These are phyloP conservation scores for Cetradonia linearis DNA, from an alignment of 495 filamentous ascomycete genomes.

Conservation along the genomic window DNA sequence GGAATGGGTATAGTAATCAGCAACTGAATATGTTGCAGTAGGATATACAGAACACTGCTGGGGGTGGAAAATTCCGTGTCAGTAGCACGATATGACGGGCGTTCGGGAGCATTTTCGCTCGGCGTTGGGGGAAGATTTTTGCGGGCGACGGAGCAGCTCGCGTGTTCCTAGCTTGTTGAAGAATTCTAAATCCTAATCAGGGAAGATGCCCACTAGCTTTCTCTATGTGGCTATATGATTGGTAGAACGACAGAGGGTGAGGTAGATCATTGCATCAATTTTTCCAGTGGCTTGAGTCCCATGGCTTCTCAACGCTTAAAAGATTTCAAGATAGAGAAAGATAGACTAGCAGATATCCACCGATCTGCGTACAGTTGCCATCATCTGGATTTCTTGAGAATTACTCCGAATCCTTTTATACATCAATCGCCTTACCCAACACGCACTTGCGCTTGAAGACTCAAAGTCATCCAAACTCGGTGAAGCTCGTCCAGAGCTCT, in stretches of 20 bases:
- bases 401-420: neutral
- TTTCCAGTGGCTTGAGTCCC: neutral
- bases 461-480: neutral
- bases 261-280: conserved; percentile 6
- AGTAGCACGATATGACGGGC: neutral
- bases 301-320: conserved; percentile 15
- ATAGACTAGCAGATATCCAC: neutral
- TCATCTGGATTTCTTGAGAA: neutral
- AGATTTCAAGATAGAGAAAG: neutral
- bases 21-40: neutral
- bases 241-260: neutral
- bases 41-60: neutral
- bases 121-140: conserved; percentile 9
- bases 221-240: neutral
- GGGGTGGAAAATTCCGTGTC: neutral
- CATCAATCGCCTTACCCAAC: neutral
- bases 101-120: neutral
- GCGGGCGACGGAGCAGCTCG: conserved; percentile 1
- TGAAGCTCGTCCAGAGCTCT: neutral
- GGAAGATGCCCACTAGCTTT: neutral
- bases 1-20: neutral
- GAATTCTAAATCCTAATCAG: too few species aligned
- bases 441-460: neutral
- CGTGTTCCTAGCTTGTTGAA: conserved; percentile 2
- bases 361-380: neutral